These are phyloP conservation scores for Sarocladium kiliense DNA, from an alignment of 2,329 filamentous ascomycete genomes.

Conservation along the genomic window DNA sequence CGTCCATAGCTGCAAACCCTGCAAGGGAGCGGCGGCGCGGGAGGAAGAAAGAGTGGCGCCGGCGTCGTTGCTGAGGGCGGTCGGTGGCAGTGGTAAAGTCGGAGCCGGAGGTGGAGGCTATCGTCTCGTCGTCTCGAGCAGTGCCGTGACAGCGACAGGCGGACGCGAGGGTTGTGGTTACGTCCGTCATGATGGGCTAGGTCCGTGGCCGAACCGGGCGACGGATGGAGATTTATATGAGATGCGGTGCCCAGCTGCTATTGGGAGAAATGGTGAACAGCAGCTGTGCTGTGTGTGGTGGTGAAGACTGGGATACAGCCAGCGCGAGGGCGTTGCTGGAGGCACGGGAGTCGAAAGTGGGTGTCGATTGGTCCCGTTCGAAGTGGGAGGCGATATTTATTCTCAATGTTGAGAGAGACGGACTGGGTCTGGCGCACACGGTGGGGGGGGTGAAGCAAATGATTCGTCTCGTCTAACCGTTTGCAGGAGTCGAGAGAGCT, in stretches of 20 bases:
- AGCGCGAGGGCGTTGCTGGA: neutral
- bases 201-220: neutral
- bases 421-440: neutral
- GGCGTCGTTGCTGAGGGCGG: conserved; percentile 29
- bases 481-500: neutral
- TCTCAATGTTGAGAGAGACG: neutral
- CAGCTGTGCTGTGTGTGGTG: neutral
- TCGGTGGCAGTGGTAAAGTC: conserved; percentile 25
- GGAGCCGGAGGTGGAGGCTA: conserved; percentile 35
- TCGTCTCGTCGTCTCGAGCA: conserved; percentile 19
- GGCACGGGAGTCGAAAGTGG: neutral
- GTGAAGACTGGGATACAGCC: neutral
- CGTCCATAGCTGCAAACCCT: conserved; percentile 52
- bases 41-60: conserved; percentile 54
- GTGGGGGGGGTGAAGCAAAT: neutral
- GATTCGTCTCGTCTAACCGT: neutral
- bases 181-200: conserved; percentile 27
- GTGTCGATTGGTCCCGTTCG: neutral
- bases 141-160: conserved; percentile 25
- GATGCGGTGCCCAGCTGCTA: no score
- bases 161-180: conserved; percentile 33
- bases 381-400: conserved; percentile 3
- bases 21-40: conserved; percentile 53
- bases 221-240: neutral
- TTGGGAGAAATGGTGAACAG: no score